Base-by-base conservation (phyloP, 129 eudicot species). In the Artemisia argyi region DNA sequence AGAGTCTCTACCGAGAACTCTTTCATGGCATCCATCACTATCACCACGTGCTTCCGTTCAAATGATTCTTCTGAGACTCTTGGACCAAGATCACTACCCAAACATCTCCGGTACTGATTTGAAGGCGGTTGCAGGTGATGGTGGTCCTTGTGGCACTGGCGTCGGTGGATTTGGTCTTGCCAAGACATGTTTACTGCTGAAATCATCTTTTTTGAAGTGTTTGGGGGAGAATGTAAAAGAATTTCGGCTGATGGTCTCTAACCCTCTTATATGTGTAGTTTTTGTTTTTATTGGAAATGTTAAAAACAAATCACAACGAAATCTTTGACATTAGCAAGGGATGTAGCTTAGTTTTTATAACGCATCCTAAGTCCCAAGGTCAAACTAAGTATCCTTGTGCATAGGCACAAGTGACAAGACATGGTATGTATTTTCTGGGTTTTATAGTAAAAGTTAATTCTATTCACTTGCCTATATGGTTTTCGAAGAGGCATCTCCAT, bases 21-120 rank as follows among this genome's bases (percentile, higher is more conserved):
- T 65, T 83, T 76, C 0, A 77, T 66, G 0, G 81, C 89, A 53
- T 90, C 83, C 90, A 87, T 87, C 16, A 90, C 96, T 39, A 90
- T 73, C 39, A 87, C 85, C 15, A 90, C 81, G 16, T 84, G 84
- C 26, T 87, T 85, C 2, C 57, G 56, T 30, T 82, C 68, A 7
- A 46, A 52, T 5, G 85, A 16, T 19, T 76, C 82, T 3, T 48
- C 77, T 0, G 89, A 67, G 53, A 63, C 69, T 16, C 47, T 57
- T 8, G 67, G 75, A 16, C 80, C 66, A 47, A 85, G 55, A 72
- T 84, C 83, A 15, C 16, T 57, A 3, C 83, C 83, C 46, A 76
- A 30, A 9, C 65, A 67, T 39, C 62, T 51, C 60, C 74, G 69
- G 71, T 20, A 17, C 48, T 32, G 64, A 59, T 35, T 76, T 65